These are phyloP conservation scores for Gossypium stocksii DNA, from an alignment of 345 rosid species.

Conservation along the genomic window DNA sequence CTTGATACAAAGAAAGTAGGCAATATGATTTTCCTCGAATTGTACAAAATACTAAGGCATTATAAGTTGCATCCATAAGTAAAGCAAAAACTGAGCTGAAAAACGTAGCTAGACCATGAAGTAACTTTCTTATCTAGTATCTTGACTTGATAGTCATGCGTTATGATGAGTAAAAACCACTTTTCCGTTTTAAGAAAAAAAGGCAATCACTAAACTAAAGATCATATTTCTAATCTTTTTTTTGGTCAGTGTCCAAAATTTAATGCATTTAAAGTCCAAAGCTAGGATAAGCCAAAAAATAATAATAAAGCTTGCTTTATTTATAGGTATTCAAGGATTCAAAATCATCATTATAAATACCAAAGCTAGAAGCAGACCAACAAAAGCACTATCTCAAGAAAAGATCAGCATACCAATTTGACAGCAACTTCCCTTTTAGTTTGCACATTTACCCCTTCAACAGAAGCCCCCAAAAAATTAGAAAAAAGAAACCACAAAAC, in stretches of 20 bases:
- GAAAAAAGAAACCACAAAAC: background rate
- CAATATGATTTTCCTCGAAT: too few relatives aligned
- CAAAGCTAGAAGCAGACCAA: background rate
- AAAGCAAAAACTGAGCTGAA: too few relatives aligned
- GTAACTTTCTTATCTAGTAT: background rate
- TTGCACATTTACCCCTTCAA: constrained; percentile 65
- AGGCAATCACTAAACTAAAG: too few relatives aligned
- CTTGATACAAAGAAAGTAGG: too few relatives aligned
- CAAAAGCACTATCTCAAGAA: background rate
- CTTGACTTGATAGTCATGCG: background rate
- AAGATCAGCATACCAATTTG: constrained; percentile 48
- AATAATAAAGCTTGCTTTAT: background rate
- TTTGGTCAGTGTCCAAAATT: too few relatives aligned
- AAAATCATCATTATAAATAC: constrained; percentile 5
- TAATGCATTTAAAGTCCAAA: too few relatives aligned
- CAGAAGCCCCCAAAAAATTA: background rate
- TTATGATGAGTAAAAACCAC: constrained; percentile 16
- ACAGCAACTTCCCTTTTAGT: constrained; percentile 84
- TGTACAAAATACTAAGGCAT: too few relatives aligned
- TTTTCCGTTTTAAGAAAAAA: too few relatives aligned
- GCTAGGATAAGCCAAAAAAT: constrained; percentile 16
- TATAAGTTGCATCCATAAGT: too few relatives aligned
- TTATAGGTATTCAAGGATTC: background rate
- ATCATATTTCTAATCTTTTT: too few relatives aligned
- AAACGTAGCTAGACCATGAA: too few relatives aligned